Evolutionary conservation across 2,329 filamentous ascomycete species (phyloP).

Genomic region (Xylaria sp.): DNA sequence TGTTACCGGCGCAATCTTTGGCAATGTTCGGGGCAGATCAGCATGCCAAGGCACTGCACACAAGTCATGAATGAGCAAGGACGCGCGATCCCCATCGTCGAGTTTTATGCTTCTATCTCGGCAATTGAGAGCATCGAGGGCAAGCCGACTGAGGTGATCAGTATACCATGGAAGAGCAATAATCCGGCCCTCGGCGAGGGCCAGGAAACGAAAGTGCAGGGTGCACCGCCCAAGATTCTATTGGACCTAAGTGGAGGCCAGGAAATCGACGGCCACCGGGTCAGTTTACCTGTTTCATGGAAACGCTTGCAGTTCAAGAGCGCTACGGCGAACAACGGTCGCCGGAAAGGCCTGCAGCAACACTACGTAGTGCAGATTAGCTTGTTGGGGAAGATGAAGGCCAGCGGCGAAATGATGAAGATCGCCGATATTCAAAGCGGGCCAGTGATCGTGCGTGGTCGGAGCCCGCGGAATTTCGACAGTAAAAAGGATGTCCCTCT

Average conservation of each 20-base stretch:
- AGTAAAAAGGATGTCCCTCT: constrained; percentile 72
- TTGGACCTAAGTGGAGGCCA: constrained; percentile 67
- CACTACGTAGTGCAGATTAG: constrained; percentile 92
- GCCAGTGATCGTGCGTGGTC: constrained; percentile 92
- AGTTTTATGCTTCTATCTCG: constrained; percentile 83
- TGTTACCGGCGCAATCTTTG: constrained; percentile 96
- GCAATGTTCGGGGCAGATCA: constrained; percentile 90
- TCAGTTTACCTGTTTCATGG: constrained; percentile 88
- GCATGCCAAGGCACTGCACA: constrained; percentile 76
- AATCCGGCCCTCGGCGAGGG: constrained; percentile 59
- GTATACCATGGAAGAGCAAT: constrained; percentile 92
- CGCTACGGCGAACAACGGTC: constrained; percentile 94
- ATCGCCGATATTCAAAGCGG: constrained; percentile 90
- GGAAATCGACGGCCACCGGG: constrained; percentile 80
- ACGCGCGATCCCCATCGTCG: constrained; percentile 77
- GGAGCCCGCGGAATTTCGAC: constrained; percentile 94
- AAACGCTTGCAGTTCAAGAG: constrained; percentile 95
- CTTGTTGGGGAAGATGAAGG: constrained; percentile 78
- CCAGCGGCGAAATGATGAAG: constrained; percentile 71
- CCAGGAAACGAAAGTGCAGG: constrained; percentile 60
- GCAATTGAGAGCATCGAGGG: constrained; percentile 93
- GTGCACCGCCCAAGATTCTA: constrained; percentile 63
- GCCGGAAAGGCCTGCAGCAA: constrained; percentile 92
- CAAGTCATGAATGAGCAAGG: constrained; percentile 79
- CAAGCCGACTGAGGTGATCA: constrained; percentile 92